Conservation (phyloP, 179 eudicot species). For the Beta lomatogona region DNA sequence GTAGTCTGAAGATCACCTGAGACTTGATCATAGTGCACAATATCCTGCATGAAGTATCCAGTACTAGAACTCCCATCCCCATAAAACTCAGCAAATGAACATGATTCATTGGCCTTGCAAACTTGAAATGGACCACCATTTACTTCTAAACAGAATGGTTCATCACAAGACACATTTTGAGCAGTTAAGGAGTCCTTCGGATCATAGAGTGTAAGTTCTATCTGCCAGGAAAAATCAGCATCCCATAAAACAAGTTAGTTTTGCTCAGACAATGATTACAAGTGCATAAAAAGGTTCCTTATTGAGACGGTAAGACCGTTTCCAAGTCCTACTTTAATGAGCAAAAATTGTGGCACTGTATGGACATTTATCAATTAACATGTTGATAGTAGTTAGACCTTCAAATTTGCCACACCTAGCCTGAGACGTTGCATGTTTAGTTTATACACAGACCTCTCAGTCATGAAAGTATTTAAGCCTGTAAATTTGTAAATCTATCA, state of each 20-base stretch:
- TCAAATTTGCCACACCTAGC: neutral
- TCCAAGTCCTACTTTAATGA: neutral
- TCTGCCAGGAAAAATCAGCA: conserved; percentile 34
- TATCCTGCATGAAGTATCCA: conserved; percentile 45
- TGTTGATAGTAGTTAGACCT: neutral
- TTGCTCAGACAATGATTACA: neutral
- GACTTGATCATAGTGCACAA: conserved; percentile 51
- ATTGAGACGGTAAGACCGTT: neutral
- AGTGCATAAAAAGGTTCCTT: neutral
- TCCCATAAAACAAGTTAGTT: neutral
- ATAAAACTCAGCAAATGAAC: conserved; percentile 46
- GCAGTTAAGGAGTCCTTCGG: conserved; percentile 41
- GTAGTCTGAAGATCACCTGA: conserved; percentile 50
- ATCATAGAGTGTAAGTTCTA: conserved; percentile 45
- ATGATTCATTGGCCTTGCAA: conserved; percentile 42
- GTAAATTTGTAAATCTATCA: neutral
- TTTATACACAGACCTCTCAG: no score
- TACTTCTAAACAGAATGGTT: conserved; percentile 42
- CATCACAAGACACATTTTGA: conserved; percentile 33
- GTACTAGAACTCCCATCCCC: conserved; percentile 52
- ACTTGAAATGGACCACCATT: conserved; percentile 48
- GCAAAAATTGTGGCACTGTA: neutral
- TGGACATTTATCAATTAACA: neutral
- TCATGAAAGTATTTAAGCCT: neutral
- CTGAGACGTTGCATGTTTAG: neutral